Conservation (phyloP, 768 basidiomycete species). For the Nidularia sp. region DNA sequence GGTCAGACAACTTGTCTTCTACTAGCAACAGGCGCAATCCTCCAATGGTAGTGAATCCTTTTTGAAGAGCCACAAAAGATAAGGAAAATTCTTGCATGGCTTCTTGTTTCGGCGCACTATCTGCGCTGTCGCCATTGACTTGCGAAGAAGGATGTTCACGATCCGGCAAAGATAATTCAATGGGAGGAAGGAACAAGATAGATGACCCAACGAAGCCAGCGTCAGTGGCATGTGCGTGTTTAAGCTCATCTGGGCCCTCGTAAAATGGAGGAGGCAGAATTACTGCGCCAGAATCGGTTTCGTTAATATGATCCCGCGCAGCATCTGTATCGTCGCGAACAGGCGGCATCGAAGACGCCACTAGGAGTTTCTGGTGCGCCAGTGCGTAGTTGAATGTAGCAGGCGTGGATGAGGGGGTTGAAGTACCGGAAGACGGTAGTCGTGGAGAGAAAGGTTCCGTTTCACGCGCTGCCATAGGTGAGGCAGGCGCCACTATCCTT, state of each 20-base stretch:
- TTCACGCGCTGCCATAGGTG: neutral
- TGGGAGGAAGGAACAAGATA: conserved; percentile 36
- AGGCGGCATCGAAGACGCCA: conserved; percentile 29
- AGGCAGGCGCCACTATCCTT: conserved; percentile 16
- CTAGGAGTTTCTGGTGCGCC: conserved; percentile 45
- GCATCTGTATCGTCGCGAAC: too few relatives aligned
- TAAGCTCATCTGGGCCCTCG: conserved; percentile 31
- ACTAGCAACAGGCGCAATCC: conserved; percentile 69
- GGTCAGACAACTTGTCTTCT: conserved; percentile 46
- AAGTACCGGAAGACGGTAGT: conserved; percentile 46
- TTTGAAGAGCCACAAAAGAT: conserved; percentile 51
- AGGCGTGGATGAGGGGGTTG: conserved; percentile 44
- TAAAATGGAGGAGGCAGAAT: conserved; percentile 45
- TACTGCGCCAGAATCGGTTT: conserved; percentile 8
- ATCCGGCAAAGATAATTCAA: conserved; percentile 23
- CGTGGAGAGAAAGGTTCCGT: conserved; percentile 25
- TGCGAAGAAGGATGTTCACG: conserved; percentile 7
- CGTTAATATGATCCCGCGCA: neutral
- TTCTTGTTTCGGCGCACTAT: conserved; percentile 23
- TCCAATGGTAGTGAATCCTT: conserved; percentile 62
- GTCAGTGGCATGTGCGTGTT: conserved; percentile 19
- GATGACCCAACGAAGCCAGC: conserved; percentile 51
- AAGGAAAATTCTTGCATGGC: conserved; percentile 58
- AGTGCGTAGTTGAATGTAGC: conserved; percentile 49
- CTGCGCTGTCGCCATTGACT: conserved; percentile 7